Conservation (phyloP, 1,139 yeast species). For the Fermentozyma sake region DNA sequence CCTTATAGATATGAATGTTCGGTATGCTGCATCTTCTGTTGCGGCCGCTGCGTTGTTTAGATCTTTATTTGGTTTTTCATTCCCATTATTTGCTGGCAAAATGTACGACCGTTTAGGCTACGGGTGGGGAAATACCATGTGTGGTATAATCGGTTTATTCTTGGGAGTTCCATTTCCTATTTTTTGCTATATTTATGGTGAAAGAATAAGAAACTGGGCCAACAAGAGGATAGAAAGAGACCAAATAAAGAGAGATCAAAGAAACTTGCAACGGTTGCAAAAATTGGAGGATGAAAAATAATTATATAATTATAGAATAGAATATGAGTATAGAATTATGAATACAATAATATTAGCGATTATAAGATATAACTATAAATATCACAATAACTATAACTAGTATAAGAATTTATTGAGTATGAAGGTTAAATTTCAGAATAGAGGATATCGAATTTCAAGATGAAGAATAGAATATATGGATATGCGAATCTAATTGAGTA, state of each 20-base stretch:
- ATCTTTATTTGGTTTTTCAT: conserved; percentile 38
- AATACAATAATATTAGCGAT: conserved; percentile 6
- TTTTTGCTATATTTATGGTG: conserved; percentile 39
- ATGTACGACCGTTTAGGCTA: conserved; percentile 38
- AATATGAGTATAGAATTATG: conserved; percentile 8
- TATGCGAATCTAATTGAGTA: too few species aligned
- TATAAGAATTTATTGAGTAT: too few species aligned
- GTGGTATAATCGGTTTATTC: conserved; percentile 35
- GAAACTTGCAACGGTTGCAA: conserved; percentile 26
- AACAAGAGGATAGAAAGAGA: conserved; percentile 30
- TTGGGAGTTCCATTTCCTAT: conserved; percentile 44
- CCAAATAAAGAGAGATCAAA: conserved; percentile 30
- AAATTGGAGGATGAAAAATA: conserved; percentile 5
- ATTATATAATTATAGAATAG: too few species aligned
- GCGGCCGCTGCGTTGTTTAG: conserved; percentile 48
- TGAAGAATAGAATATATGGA: too few species aligned
- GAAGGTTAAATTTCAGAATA: too few species aligned
- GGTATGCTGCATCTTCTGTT: conserved; percentile 42
- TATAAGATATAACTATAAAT: neutral
- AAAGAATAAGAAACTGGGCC: conserved; percentile 32
- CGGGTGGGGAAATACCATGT: conserved; percentile 46
- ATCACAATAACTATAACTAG: too few species aligned
- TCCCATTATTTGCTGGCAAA: conserved; percentile 38
- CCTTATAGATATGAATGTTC: conserved; percentile 42
- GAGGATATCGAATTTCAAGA: too few species aligned